Conservation (phyloP, 306 rosid genomes). For the Glycine soja region DNA sequence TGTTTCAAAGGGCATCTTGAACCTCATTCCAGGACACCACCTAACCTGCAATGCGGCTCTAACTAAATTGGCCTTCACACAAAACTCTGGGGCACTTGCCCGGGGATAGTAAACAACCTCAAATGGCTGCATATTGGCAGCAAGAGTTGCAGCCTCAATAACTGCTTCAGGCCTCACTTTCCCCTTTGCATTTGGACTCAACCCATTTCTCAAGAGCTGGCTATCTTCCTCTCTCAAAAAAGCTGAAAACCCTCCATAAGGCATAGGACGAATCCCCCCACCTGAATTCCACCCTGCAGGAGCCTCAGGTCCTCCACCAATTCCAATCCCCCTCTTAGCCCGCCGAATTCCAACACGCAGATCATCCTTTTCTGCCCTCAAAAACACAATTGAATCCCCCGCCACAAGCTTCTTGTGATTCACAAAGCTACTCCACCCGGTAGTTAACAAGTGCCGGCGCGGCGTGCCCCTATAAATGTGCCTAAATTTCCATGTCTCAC, state of each 20-base stretch:
- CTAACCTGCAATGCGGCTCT: conserved; percentile 66
- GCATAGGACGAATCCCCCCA: conserved; percentile 55
- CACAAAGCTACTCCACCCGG: conserved; percentile 91
- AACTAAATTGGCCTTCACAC: conserved; percentile 71
- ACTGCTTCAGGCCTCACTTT: conserved; percentile 76
- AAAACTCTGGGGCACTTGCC: conserved; percentile 81
- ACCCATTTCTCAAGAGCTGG: conserved; percentile 50
- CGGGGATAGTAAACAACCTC: conserved; percentile 88
- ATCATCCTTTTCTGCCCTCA: conserved; percentile 75
- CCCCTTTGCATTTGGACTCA: conserved; percentile 55
- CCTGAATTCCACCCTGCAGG: conserved; percentile 71
- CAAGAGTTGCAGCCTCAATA: conserved; percentile 71
- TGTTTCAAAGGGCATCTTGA: conserved; percentile 89
- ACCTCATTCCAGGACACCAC: conserved; percentile 88
- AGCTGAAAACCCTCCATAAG: conserved; percentile 61
- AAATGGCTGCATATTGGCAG: conserved; percentile 64
- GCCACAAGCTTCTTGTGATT: conserved; percentile 85
- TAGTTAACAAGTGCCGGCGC: conserved; percentile 84
- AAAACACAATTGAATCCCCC: conserved; percentile 83
- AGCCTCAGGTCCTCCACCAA: conserved; percentile 51
- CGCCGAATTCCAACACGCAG: conserved; percentile 80
- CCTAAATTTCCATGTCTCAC: conserved; percentile 77
- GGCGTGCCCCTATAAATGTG: conserved; percentile 94
- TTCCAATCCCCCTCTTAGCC: conserved; percentile 63
- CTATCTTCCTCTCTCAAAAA: conserved; percentile 63